Conservation (phyloP, 1,284 basidiomycete species). For the Austroboletus novae-zelandiae region DNA sequence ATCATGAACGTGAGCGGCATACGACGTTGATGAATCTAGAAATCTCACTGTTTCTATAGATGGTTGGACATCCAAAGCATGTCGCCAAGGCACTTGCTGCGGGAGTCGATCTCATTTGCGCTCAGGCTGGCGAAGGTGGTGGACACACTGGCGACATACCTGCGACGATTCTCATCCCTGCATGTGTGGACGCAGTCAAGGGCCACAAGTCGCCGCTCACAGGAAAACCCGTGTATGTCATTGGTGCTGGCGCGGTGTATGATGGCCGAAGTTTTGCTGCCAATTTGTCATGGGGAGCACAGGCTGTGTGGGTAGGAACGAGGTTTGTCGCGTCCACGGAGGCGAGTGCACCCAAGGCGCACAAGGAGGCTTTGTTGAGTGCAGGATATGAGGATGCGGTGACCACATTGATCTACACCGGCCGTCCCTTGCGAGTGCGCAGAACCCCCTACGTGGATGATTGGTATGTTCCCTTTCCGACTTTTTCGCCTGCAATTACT, state of each 20-base stretch:
- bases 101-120: conserved; percentile 86
- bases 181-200: conserved; percentile 78
- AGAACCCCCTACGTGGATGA: conserved; percentile 79
- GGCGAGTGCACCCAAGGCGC: conserved; percentile 77
- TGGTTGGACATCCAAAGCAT: conserved; percentile 90
- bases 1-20: conserved; percentile 69
- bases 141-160: conserved; percentile 79
- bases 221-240: conserved; percentile 75
- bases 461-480: conserved; percentile 49
- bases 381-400: conserved; percentile 72
- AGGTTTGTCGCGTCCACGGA: conserved; percentile 85
- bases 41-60: conserved; percentile 37
- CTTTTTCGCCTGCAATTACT: conserved; percentile 1
- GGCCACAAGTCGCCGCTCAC: conserved; percentile 75
- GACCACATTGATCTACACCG: conserved; percentile 83
- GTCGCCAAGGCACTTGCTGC: conserved; percentile 75
- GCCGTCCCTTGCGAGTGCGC: conserved; percentile 81
- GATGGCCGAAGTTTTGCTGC: conserved; percentile 87
- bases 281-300: conserved; percentile 80
- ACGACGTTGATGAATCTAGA: background rate
- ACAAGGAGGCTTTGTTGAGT: conserved; percentile 73
- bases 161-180: conserved; percentile 77
- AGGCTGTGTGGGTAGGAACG: conserved; percentile 78
- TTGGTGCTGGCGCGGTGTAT: conserved; percentile 85
- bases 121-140: conserved; percentile 86